Conservation (phyloP, 257 asterid genomes). For the Nicotiana attenuata region DNA sequence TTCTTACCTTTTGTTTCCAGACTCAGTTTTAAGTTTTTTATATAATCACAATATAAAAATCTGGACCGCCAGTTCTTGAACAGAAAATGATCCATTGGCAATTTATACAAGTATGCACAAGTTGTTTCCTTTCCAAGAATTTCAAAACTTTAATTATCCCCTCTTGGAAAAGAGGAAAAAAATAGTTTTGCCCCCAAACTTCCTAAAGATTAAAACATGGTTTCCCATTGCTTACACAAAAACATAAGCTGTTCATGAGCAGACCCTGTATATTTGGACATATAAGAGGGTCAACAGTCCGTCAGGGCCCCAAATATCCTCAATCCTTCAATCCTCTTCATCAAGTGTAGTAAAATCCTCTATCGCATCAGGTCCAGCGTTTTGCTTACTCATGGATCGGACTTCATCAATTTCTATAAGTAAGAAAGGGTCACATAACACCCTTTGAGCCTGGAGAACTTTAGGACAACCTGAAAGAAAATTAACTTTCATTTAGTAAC, state of each 20-base stretch:
- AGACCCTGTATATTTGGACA: background rate
- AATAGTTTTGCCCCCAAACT: background rate
- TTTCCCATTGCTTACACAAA: background rate
- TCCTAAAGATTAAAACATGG: background rate
- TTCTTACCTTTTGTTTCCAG: no score
- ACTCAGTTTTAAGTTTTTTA: no score
- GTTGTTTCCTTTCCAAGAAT: background rate
- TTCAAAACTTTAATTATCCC: background rate
- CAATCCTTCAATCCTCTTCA: conserved; percentile 21
- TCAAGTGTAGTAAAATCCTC: conserved; percentile 71
- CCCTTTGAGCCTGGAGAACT: conserved; percentile 34
- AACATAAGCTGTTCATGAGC: background rate
- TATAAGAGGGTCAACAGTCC: background rate
- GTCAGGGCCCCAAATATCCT: background rate
- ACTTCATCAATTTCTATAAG: conserved; percentile 70
- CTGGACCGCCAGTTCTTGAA: no score
- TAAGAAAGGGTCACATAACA: conserved; percentile 66
- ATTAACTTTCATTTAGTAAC: background rate
- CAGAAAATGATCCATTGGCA: no score
- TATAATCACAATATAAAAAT: no score
- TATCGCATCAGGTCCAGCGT: conserved; percentile 34
- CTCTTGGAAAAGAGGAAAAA: background rate
- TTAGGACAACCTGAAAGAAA: conserved; percentile 73
- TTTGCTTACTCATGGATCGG: conserved; percentile 49
- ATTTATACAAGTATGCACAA: background rate